Evolutionary conservation across 148 eudicot genomes (phyloP).

Genomic region (Vaccinium myrtillus): DNA sequence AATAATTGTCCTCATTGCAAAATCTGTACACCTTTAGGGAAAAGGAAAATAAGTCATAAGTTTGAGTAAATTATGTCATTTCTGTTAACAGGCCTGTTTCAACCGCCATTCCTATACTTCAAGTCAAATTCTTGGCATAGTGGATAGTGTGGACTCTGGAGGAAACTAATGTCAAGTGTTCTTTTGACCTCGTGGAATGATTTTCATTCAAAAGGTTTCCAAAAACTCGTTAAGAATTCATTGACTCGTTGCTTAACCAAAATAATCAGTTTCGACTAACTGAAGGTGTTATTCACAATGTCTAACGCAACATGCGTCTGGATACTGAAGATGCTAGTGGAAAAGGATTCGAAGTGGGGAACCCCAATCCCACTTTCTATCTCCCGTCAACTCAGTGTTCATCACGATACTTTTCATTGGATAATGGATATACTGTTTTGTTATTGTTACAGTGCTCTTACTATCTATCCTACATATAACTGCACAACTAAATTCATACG

Average conservation of each 20-base stretch:
- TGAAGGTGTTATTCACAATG: conserved; percentile 2
- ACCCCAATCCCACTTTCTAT: background rate
- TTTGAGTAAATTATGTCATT: background rate
- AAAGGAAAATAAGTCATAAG: background rate
- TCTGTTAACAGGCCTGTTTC: background rate
- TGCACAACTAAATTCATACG: background rate
- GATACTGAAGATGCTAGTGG: background rate
- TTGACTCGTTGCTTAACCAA: background rate
- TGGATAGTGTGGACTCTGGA: background rate
- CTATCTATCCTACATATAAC: background rate
- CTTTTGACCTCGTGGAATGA: background rate
- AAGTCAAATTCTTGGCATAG: background rate
- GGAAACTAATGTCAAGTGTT: background rate
- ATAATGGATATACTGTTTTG: background rate
- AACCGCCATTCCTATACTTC: background rate
- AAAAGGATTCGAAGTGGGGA: background rate
- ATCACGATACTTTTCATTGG: background rate
- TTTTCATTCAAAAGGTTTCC: background rate
- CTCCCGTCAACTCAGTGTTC: background rate
- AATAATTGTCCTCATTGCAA: background rate
- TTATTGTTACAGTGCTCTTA: background rate
- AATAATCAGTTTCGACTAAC: background rate
- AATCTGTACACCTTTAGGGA: background rate
- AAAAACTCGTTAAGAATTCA: background rate
- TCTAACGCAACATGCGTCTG: background rate